Percentiles rank a stretch among this genome's conserved stretches.
phyloP scores from a whole-genome alignment of 805 yeast genomes.

The Candida silvatica region DNA sequence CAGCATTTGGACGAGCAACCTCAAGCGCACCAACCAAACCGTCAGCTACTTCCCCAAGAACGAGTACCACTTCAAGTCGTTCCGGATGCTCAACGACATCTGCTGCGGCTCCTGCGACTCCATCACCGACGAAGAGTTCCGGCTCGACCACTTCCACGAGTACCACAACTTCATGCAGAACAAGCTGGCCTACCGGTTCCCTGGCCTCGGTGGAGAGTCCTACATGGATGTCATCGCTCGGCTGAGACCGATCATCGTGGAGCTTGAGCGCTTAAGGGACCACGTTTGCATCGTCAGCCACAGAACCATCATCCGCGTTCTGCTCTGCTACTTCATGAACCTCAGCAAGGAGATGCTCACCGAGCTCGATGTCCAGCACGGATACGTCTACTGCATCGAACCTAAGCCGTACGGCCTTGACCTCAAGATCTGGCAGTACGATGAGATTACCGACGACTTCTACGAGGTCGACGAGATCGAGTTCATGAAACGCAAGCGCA shows the following conservation, averaged over 20 bases:
- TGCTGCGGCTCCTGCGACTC: conserved; percentile 28
- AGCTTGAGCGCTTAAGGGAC: conserved; percentile 26
- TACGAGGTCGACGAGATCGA: conserved; percentile 30
- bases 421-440: conserved; percentile 29
- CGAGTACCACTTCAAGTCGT: conserved; percentile 23
- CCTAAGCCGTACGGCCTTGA: conserved; percentile 31
- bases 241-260: conserved; percentile 27
- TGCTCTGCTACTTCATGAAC: conserved; percentile 29
- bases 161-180: conserved; percentile 22
- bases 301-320: conserved; percentile 26
- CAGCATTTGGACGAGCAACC: conserved; percentile 27
- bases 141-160: conserved; percentile 17
- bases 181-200: conserved; percentile 25
- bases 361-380: conserved; percentile 28
- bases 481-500: conserved; percentile 25
- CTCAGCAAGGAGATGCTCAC: conserved; percentile 28
- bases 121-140: conserved; percentile 22
- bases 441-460: conserved; percentile 25
- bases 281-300: conserved; percentile 28
- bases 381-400: conserved; percentile 27
- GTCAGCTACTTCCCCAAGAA: conserved; percentile 22
- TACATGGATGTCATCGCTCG: conserved; percentile 28
- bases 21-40: conserved; percentile 24
- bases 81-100: conserved; percentile 26
- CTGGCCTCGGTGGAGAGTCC: conserved; percentile 31